Conservation (phyloP, 1,284 basidiomycete species). For the Porphyrellus sp. region DNA sequence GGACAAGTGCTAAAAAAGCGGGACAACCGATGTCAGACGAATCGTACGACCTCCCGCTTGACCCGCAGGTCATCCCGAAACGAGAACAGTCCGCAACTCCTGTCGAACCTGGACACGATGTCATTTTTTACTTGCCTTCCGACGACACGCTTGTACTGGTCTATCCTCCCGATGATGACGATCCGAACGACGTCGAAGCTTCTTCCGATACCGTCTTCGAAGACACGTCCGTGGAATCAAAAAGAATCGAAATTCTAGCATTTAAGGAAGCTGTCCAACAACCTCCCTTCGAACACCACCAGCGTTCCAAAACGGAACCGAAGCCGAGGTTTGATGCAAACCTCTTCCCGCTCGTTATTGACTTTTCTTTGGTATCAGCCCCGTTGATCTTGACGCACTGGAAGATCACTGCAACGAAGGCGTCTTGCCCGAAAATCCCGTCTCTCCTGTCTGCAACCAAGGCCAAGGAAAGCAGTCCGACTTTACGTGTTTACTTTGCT, state of each 20-base stretch:
- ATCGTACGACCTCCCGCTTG: conserved; percentile 25
- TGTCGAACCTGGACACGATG: conserved; percentile 5
- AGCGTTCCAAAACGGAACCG: neutral
- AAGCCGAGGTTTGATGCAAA: conserved; percentile 20
- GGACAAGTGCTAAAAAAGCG: conserved; percentile 24
- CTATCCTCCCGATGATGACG: conserved; percentile 8
- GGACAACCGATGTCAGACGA: conserved; percentile 21
- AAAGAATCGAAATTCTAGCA: conserved; percentile 9
- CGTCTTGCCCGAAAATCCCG: neutral
- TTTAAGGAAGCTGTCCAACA: conserved; percentile 13
- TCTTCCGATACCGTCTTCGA: conserved; percentile 30
- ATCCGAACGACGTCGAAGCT: conserved; percentile 13
- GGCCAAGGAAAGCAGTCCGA: conserved; percentile 8
- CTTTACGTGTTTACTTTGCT: conserved; percentile 26
- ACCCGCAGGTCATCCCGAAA: conserved; percentile 3
- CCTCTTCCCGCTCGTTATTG: conserved; percentile 8
- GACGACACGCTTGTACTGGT: conserved; percentile 28
- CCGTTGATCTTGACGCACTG: neutral
- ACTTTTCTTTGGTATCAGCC: conserved; percentile 18
- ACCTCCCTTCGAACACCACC: neutral
- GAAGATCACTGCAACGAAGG: neutral
- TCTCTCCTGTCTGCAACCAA: conserved; percentile 19
- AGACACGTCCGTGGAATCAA: neutral
- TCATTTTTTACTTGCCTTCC: conserved; percentile 13
- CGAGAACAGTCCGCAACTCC: conserved; percentile 14